These are phyloP conservation scores for Xylariaceae sp. DNA, from an alignment of 2,329 filamentous ascomycete species.

Conservation along the genomic window DNA sequence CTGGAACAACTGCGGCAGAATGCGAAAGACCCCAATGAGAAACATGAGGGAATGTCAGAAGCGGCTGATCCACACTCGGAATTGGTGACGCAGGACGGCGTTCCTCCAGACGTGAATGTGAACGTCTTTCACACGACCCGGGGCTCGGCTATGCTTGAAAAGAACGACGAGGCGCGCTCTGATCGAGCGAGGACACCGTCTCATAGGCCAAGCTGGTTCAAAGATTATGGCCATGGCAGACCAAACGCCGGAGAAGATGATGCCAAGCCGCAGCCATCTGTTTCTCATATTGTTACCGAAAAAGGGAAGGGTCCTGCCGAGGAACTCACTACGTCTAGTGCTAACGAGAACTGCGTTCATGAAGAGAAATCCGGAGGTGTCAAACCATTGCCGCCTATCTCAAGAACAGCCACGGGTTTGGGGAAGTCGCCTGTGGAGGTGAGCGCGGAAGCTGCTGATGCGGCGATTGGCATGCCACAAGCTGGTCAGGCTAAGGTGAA, in stretches of 20 bases:
- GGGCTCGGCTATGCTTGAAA: conserved; percentile 40
- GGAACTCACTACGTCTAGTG: too few species aligned
- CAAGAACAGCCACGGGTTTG: conserved; percentile 6
- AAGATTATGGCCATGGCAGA: conserved; percentile 28
- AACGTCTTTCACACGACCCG: conserved; percentile 45
- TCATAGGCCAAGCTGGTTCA: conserved; percentile 28
- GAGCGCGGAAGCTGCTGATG: conserved; percentile 10
- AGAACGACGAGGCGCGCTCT: conserved; percentile 18
- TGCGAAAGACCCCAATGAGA: conserved; percentile 3
- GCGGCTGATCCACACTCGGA: not conserved
- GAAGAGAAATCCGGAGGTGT: conserved; percentile 3
- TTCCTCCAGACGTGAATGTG: conserved; percentile 38
- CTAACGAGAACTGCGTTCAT: not conserved
- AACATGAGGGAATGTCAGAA: not conserved
- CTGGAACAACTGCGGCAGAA: conserved; percentile 14
- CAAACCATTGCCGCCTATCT: conserved; percentile 8
- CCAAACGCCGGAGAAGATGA: conserved; percentile 5
- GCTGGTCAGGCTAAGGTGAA: not conserved
- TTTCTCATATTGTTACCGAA: conserved; percentile 5
- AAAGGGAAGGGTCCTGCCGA: not conserved
- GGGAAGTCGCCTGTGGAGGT: conserved; percentile 15
- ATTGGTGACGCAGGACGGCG: conserved; percentile 20
- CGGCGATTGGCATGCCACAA: conserved; percentile 7
- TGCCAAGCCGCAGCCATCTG: conserved; percentile 7
- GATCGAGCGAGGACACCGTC: conserved; percentile 15